Conservation (phyloP, 306 rosid species). For the Fragaria vesca region DNA sequence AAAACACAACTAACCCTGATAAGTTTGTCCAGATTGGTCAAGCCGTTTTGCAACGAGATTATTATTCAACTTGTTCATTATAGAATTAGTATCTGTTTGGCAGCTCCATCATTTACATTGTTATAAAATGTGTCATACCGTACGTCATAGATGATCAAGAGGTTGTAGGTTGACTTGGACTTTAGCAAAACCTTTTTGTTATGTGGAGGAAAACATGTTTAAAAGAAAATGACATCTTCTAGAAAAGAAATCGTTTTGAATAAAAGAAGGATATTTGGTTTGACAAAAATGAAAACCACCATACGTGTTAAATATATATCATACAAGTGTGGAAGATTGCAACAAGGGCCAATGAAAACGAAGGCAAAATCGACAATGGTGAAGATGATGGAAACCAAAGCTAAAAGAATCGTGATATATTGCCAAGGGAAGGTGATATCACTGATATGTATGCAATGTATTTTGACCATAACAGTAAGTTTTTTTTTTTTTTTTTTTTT, state of each 20-base stretch:
- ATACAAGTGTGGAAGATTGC: not conserved
- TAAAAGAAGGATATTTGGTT: not conserved
- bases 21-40: not conserved
- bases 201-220: not conserved
- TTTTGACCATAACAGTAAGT: not conserved
- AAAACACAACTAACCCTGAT: not conserved
- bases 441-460: not conserved
- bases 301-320: not conserved
- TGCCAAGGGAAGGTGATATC: not conserved
- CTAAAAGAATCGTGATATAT: not conserved
- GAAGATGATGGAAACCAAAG: not conserved
- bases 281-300: not conserved
- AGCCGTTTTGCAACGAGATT: conserved; percentile 1
- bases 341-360: not conserved
- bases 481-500: not conserved
- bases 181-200: not conserved
- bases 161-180: not conserved
- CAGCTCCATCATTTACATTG: not conserved
- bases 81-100: not conserved
- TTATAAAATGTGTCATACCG: not conserved
- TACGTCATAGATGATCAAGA: not conserved
- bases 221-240: conserved; percentile 4
- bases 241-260: not conserved
- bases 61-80: not conserved
- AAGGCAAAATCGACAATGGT: not conserved